These are phyloP conservation scores for Boletus tylopilopsis DNA, from an alignment of 768 basidiomycete species.

Conservation along the genomic window DNA sequence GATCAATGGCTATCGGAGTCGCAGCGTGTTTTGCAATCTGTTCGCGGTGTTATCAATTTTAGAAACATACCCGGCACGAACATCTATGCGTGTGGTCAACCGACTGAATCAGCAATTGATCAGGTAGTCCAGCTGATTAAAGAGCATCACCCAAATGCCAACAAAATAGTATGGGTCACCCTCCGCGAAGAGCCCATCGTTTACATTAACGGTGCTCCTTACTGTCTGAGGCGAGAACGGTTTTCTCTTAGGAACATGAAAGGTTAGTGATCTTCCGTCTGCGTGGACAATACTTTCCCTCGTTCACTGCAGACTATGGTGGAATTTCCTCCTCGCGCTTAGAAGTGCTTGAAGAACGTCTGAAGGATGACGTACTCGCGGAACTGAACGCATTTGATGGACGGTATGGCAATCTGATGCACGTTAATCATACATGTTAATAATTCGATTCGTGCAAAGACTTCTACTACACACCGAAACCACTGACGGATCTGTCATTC, in stretches of 20 bases:
- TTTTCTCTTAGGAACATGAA: constrained; percentile 94
- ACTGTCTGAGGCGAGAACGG: constrained; percentile 81
- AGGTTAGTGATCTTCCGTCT: constrained; percentile 38
- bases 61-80: constrained; percentile 75
- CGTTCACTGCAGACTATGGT: constrained; percentile 67
- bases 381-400: constrained; percentile 85
- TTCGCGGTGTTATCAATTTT: constrained; percentile 96
- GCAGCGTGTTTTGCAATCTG: constrained; percentile 56
- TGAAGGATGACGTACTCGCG: constrained; percentile 81
- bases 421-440: not conserved
- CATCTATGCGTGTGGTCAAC: constrained; percentile 92
- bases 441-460: constrained; percentile 33
- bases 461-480: constrained; percentile 89
- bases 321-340: constrained; percentile 90
- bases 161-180: constrained; percentile 83
- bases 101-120: constrained; percentile 79
- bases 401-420: constrained; percentile 43
- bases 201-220: constrained; percentile 90
- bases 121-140: constrained; percentile 69
- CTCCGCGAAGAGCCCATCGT: constrained; percentile 91
- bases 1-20: constrained; percentile 87
- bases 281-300: not conserved
- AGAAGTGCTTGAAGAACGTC: constrained; percentile 86
- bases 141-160: constrained; percentile 52
- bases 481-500: constrained; percentile 80